phyloP scores from a whole-genome alignment of 495 filamentous ascomycete species.

The Aspergillus mulundensis region DNA sequence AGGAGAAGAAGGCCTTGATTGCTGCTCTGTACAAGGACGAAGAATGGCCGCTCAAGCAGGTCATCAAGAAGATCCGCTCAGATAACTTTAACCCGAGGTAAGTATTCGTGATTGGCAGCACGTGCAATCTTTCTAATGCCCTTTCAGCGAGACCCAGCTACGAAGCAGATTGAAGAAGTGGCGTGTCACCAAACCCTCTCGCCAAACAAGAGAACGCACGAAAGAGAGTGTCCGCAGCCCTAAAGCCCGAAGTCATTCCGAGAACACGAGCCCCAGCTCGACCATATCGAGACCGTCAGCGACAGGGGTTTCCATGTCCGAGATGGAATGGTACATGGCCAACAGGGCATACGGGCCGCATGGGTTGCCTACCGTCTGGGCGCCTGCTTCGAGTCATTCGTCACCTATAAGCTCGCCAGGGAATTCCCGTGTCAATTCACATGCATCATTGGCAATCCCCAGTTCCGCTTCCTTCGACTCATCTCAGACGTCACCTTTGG shows the following conservation, averaged over 20 bases:
- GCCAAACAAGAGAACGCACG: slow-evolving; percentile 33
- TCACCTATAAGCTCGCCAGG: slow-evolving; percentile 26
- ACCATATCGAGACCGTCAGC: slow-evolving; percentile 6
- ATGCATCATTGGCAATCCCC: slow-evolving; percentile 19
- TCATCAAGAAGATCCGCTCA: slow-evolving; percentile 47
- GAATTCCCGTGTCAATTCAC: slow-evolving; percentile 22
- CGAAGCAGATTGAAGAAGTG: slow-evolving; percentile 48
- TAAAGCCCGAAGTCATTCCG: slow-evolving; percentile 13
- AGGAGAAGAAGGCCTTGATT: slow-evolving; percentile 47
- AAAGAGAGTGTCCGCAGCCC: slow-evolving; percentile 26
- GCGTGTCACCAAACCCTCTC: slow-evolving; percentile 47
- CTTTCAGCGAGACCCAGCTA: slow-evolving; percentile 41
- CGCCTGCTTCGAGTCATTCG: slow-evolving; percentile 19
- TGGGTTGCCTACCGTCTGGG: slow-evolving; percentile 22
- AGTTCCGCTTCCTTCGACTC: slow-evolving; percentile 29
- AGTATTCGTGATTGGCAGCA: not conserved
- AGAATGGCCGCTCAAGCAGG: slow-evolving; percentile 48
- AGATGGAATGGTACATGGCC: slow-evolving; percentile 21
- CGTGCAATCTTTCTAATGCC: not conserved
- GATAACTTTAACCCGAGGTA: slow-evolving; percentile 49
- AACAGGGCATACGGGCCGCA: slow-evolving; percentile 17
- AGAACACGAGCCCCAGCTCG: slow-evolving; percentile 14
- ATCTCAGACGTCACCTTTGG: slow-evolving; percentile 27
- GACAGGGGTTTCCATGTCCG: slow-evolving; percentile 4
- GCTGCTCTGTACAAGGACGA: slow-evolving; percentile 47